Evolutionary conservation across 257 asterid species (phyloP), one percentile per base, ranked within the genome.

Genomic region (Anisodus tanguticus): DNA sequence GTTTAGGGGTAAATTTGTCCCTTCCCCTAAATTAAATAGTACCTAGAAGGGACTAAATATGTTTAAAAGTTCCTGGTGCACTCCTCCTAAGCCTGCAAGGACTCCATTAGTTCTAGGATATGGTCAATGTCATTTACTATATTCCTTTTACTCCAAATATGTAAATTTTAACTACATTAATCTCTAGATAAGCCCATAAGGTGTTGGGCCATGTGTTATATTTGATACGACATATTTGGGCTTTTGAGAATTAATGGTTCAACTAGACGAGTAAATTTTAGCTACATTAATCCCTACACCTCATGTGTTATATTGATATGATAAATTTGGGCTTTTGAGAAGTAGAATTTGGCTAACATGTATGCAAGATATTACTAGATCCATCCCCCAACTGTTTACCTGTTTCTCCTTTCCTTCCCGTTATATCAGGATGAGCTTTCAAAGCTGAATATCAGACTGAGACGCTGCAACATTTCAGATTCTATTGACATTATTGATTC

Each of bases 391-490:
- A 16, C 57, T 74, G 9, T 31, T 35, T 39, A 45, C 31, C 15
- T 84, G 43, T 86, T 54, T 54, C 77, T 63, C 47, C 58, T 84
- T 84, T 59, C 76, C 43, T n/a, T 83, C 82, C 70, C 41, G 85
- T 80, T 45, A n/a, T 63, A 67, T 68, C 91, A 94, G 97, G 92
- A 90, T 85, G 93, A 91, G 85, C 81, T 93, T 55, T 90, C 90
- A 86, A 85, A 85, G 90, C 97, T 93, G 86, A 88, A 88, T 54
- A 71, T 60, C 87, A 84, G 87, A 83, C 86, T 94, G 83, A 87
- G 86, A 85, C 84, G 63, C 76, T 92, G 97, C 87, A 85, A 86
- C 83, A 83, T 87, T 69, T 85, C 85, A 88, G 92, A 91, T 82
- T 80, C 88, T 69, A 54, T 84, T 41, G 89, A 90, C 85, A 79